Base-by-base conservation (phyloP, 768 basidiomycete genomes). In the Pisolithus albus region DNA sequence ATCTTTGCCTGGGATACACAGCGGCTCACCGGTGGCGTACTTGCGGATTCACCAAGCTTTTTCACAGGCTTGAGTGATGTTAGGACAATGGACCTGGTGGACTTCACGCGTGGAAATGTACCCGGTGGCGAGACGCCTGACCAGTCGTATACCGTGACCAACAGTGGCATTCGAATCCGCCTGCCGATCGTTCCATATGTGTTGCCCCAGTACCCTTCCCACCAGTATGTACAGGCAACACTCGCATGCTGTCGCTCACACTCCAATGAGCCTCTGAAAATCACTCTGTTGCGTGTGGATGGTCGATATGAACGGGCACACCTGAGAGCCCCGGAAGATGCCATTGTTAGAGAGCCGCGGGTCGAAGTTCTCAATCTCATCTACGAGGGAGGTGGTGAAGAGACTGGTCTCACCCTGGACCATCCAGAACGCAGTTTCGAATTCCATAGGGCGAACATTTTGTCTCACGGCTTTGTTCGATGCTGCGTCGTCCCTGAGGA, bases 1-100 rank as follows among this genome's bases (percentile, higher is more conserved):
- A 44, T 54, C 36, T 49, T 54, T 7, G 45, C 52, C 13, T 54
- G 53, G 49, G 10, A 26, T 15, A 30, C 7, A 32, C 19, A 28
- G n/a, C 4, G 26, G 15, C n/a, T 16, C n/a, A 23, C 43, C 1
- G 43, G 45, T 9, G 18, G 30, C 19, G n/a, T 46, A 1, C 45
- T 46, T 7, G 28, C 45, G 7, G 45, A 18, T 19, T 28, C 26
- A 28, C 45, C 45, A 5, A 46, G 45, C 45, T 46, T 46, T 15
- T 46, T 46, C 24, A 5, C n/a, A 4, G 26, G 5, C 28, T 44
- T 28, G 23, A 34, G 11, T 21, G 13, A 32, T 21, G 30, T 46
- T 4, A 30, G 16, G 7, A 32, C 4, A 34, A 7, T 46, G 45
- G 16, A 7, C 4, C 28, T 2, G 1, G 45, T 19, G 15, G 43